Evolutionary conservation across 1,284 basidiomycete genomes (phyloP), one percentile per base, ranked within the genome.

Genomic region (Tylopilus orsonianus): DNA sequence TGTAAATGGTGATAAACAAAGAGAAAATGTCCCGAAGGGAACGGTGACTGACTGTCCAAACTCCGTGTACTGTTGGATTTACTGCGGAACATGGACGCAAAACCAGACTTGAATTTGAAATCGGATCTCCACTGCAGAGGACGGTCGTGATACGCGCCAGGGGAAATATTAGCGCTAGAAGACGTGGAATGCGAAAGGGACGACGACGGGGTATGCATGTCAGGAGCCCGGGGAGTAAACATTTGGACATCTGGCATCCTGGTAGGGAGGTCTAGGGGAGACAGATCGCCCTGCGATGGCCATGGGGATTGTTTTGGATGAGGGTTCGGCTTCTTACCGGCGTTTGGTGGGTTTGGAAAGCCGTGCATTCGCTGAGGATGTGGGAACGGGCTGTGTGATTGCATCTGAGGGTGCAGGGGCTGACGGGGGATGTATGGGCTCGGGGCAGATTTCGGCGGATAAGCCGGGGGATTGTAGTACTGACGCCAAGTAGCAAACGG

Each of bases 41-140:
- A 8, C 13, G 29, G 2, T 0, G 22, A 58, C 63, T 48, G 12
- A 67, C 63, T 51, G 38, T 59, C 50, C 3, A 37, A 40, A 32
- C 12, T 39, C 43, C 49, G 50, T 23, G 46, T 18, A 3, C 36
- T 43, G 34, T 41, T 60, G n/a, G 65, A 53, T 44, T 43, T 53
- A n/a, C 41, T 50, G 34, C 66, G 66, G 45, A 67, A 63, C 52
- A 65, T 54, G 42, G 64, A 66, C 3, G 66, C 51, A 36, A 65
- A 53, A 2, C 62, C 57, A 5, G 64, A 66, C 22, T 65, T 69
- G 43, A 69, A 65, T 45, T 53, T 65, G 50, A 65, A 68, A 49
- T 65, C 66, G 12, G 54, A 48, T 41, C 63, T 61, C 63, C 66
- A 65, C 3, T 54, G 52, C 38, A 55, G 53, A 5, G 63, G 63